Evolutionary conservation across 1,284 basidiomycete genomes (phyloP).

Genomic region (Marasmius sp.): DNA sequence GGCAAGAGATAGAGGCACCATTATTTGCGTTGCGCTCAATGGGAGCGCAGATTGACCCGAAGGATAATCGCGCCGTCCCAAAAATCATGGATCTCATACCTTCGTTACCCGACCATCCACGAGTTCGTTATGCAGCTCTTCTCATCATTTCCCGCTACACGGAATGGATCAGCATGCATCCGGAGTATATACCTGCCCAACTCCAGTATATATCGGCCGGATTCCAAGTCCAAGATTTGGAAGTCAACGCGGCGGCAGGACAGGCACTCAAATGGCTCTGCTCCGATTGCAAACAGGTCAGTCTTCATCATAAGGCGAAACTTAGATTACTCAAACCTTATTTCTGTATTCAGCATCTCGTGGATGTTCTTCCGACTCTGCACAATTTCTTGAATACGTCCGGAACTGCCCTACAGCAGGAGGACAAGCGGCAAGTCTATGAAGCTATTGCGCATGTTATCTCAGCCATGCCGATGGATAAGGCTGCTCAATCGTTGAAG

Average conservation of each 20-base stretch:
- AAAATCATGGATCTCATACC: conserved; percentile 96
- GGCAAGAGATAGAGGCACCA: conserved; percentile 98
- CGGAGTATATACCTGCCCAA: conserved; percentile 83
- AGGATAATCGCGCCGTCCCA: conserved; percentile 85
- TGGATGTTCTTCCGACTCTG: conserved; percentile 89
- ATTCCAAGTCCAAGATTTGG: conserved; percentile 77
- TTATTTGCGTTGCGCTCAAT: conserved; percentile 98
- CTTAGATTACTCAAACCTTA: conserved; percentile 11
- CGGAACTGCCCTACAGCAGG: conserved; percentile 77
- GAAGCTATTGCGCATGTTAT: conserved; percentile 97
- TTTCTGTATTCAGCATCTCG: conserved; percentile 65
- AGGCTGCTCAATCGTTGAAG: conserved; percentile 81
- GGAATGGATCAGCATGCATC: conserved; percentile 93
- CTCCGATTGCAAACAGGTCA: conserved; percentile 89
- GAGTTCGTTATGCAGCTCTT: conserved; percentile 92
- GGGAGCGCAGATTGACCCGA: conserved; percentile 90
- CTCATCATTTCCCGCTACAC: conserved; percentile 96
- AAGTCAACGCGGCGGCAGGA: conserved; percentile 92
- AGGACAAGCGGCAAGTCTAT: conserved; percentile 90
- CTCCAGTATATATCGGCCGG: conserved; percentile 92
- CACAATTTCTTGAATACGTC: conserved; percentile 85
- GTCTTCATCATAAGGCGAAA: conserved; percentile 13
- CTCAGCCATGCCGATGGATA: conserved; percentile 85
- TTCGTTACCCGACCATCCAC: conserved; percentile 86
- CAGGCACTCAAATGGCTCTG: conserved; percentile 97